These are phyloP conservation scores for Ceratobasidium sp. DNA, from an alignment of 1,284 basidiomycete genomes.

Conservation along the genomic window DNA sequence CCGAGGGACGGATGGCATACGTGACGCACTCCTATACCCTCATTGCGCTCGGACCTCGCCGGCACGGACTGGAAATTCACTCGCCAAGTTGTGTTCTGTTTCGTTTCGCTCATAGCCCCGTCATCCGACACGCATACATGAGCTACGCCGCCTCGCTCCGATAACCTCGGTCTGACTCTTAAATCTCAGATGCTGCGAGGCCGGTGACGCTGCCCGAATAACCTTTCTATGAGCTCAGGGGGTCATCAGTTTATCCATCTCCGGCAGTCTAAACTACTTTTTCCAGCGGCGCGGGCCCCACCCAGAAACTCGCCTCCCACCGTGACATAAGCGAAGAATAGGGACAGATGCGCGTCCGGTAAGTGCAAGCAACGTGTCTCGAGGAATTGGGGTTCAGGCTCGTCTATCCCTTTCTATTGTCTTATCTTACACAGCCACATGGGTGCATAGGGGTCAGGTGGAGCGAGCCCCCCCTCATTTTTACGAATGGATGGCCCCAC, in stretches of 20 bases:
- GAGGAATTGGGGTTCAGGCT: slow-evolving; percentile 17
- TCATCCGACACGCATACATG: slow-evolving; percentile 12
- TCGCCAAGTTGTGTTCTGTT: not conserved
- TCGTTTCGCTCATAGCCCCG: not conserved
- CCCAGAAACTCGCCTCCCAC: not conserved
- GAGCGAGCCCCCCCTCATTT: slow-evolving; percentile 12
- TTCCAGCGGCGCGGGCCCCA: slow-evolving; percentile 1
- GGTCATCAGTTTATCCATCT: not conserved
- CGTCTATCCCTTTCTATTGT: not conserved
- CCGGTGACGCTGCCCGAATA: slow-evolving; percentile 4
- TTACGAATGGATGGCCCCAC: slow-evolving; percentile 1
- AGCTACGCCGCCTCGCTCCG: slow-evolving; percentile 3
- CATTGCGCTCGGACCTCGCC: slow-evolving; percentile 38
- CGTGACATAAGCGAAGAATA: slow-evolving; percentile 4
- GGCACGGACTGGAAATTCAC: not conserved
- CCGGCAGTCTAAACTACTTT: not conserved
- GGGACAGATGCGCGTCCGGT: not conserved
- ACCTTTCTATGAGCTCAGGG: slow-evolving; percentile 1
- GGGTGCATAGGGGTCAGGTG: slow-evolving; percentile 11
- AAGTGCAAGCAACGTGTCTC: not conserved
- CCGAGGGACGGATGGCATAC: slow-evolving; percentile 13
- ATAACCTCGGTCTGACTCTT: not conserved
- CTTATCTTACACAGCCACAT: slow-evolving; percentile 22
- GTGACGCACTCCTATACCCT: slow-evolving; percentile 23
- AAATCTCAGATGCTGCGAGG: slow-evolving; percentile 10